Percentiles rank a stretch among this genome's conserved stretches.
phyloP scores from a whole-genome alignment of 2,329 filamentous ascomycete species.

The Talaromyces sp. region DNA sequence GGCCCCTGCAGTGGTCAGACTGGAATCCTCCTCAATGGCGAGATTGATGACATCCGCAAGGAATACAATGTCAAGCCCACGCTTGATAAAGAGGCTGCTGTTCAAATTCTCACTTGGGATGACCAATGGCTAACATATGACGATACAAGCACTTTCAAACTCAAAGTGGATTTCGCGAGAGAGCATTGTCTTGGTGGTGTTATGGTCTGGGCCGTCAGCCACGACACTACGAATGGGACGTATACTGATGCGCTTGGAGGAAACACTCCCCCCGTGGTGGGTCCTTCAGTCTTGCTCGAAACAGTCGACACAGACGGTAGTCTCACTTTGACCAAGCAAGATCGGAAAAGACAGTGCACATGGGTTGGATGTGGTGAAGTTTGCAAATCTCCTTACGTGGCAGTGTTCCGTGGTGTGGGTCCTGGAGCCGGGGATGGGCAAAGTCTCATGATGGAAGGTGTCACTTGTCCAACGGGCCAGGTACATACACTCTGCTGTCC shows the following conservation, averaged over 20 bases:
- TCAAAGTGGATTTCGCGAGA: neutral
- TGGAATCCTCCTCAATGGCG: neutral
- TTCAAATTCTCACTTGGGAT: neutral
- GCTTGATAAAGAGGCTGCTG: neutral
- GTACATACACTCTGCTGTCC: no score
- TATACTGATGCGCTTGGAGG: neutral
- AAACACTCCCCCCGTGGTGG: no score
- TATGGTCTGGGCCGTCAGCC: neutral
- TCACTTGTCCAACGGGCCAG: no score
- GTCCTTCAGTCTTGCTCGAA: no score
- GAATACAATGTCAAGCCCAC: neutral
- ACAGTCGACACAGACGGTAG: no score
- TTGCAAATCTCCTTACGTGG: no score
- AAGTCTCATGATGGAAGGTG: no score
- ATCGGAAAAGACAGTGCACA: no score
- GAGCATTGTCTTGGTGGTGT: neutral
- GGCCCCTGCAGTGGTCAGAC: neutral
- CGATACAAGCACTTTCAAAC: neutral
- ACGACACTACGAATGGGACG: neutral
- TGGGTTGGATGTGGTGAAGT: no score
- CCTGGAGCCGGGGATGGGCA: no score
- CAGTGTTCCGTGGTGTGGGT: no score
- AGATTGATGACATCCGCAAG: neutral
- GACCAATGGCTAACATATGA: neutral
- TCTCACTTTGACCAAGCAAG: no score